These are phyloP conservation scores for Lactarius tabidus DNA, from an alignment of 768 basidiomycete species.

Conservation along the genomic window DNA sequence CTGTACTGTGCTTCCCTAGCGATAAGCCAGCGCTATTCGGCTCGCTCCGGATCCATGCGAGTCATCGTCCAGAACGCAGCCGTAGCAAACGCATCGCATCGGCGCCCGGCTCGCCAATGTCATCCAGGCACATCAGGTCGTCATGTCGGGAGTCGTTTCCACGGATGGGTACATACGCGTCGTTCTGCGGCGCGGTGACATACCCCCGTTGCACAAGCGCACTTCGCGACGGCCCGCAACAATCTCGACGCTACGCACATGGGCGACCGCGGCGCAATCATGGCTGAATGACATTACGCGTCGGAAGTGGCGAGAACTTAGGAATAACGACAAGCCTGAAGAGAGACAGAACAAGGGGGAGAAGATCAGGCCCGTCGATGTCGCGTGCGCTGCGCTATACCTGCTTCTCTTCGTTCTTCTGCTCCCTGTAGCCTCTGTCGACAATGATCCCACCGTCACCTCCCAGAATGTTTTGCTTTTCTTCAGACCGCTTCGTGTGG, in stretches of 20 bases:
- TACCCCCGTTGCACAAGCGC: constrained; percentile 31
- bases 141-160: no score
- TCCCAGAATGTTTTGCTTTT: no score
- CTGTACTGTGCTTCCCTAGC: no score
- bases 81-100: background rate
- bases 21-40: background rate
- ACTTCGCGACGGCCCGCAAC: constrained; percentile 29
- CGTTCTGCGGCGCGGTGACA: constrained; percentile 19
- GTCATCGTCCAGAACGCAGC: background rate
- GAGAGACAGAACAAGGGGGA: no score
- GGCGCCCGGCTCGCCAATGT: no score
- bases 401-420: no score
- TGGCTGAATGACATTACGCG: constrained; percentile 22
- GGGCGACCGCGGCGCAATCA: constrained; percentile 31
- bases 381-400: no score
- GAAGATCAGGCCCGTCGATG: no score
- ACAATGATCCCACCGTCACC: no score
- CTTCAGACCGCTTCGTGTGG: no score
- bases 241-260: constrained; percentile 31
- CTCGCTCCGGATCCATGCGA: background rate
- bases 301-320: background rate
- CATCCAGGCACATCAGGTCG: background rate
- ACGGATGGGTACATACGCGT: constrained; percentile 22
- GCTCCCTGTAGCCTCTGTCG: no score
- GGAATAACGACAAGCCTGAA: no score